Base-by-base conservation (phyloP, 371 early-diverging fungal genomes). In the Lichtheimia corymbifera region DNA sequence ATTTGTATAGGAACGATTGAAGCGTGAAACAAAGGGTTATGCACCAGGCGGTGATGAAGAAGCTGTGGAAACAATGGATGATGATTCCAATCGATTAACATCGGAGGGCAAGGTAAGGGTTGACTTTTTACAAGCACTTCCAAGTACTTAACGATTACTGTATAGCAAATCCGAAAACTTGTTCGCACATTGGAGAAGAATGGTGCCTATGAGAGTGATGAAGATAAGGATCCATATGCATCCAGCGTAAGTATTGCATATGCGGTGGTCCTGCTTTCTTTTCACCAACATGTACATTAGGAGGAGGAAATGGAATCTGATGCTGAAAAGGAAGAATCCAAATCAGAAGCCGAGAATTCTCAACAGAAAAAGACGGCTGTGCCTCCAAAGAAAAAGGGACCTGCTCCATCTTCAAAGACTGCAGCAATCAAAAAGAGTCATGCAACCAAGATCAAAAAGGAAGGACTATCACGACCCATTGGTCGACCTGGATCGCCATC, bases 171-270 rank as follows among this genome's bases (percentile, higher is more conserved):
- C 67, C 84, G 84, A 61, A 91, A 92, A 66, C 75, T 86, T 4
- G 83, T 94, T 49, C 79, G 84, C 53, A 88, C 89, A 60, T 70
- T 86, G 50, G 91, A 91, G 62, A 83, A 88, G 66, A 88, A 87
- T 63, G 76, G 75, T 17, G 88, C 78, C 3, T 91, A 92, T 62
- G 91, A 88, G 25, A 88, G 88, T 50, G 85, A 86, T 35, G 91
- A 92, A 27, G 88, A 86, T 9, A 79, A 74, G 28, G 83, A 87
- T 66, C 90, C 91, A 2, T 93, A 91, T 77, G 86, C 85, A 4
- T 81, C 85, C 3, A 81, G 87, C 72, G 79, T 82, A 76, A 76
- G 84, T 76, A 57, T 24, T 15, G 22, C 22, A 51, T 35, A 35
- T 35, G 11, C 2, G 9, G 1, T 35, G 35, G 11, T 11, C 9